Evolutionary conservation across 441 rosid genomes (phyloP), one percentile per base, ranked within the genome.

Genomic region (Lepidium campestre): DNA sequence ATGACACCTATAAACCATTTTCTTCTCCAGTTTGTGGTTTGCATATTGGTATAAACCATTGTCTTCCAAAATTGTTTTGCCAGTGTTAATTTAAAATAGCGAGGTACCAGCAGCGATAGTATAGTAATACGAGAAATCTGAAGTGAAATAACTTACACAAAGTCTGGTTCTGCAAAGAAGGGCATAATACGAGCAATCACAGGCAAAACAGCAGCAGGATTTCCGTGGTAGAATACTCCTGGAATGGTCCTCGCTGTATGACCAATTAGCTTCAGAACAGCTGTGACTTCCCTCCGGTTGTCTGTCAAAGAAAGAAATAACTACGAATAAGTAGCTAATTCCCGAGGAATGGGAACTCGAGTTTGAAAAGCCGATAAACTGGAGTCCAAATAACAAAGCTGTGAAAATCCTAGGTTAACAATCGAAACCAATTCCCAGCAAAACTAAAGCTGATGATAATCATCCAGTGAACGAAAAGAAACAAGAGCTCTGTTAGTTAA

Each of bases 261-360:
- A 65, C 96, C 82, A 65, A 95, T 78, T 68, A 95, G 90, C 88
- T 88, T 95, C 74, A 95, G 70, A 27, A 91, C 88, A 58, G 97
- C 98, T 53, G 85, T 71, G 14, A 87, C 97, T 75, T 95, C 91
- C 73, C 96, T 80, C 68, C 90, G 88, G 63, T 81, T 91, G 23
- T 88, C 98, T 91, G 85, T 75, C 37, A 44, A 67, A 58, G 25
- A 56, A 13, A 60, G 37, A 18, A 29, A 29, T 29, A 29, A 29
- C 32, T 29, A 29, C 32, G 32, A 29, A 29, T 29, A 29, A 29
- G 55, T 46, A 44, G 22, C 13, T 13, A 48, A 40, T 54, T 44
- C 25, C 7, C 44, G 34, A 37, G 25, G 25, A 20, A 34, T 34
- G 13, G 20, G 15, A 36, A 48, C 56, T 35, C n/a, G 27, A 23